Evolutionary conservation across 106 monocot species (phyloP).

Genomic region (Acorus calamus): DNA sequence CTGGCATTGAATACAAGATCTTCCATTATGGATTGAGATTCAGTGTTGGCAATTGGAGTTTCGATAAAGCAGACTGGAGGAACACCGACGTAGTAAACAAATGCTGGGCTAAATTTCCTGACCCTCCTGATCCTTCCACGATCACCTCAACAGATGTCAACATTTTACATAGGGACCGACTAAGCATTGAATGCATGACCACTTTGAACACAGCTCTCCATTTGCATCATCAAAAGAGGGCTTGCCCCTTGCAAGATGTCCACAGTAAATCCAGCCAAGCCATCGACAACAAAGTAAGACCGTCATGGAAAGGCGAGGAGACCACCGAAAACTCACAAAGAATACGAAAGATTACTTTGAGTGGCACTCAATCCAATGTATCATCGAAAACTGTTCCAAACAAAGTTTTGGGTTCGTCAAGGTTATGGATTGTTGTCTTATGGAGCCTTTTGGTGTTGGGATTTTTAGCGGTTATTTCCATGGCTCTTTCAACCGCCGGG

Average conservation of each 20-base stretch:
- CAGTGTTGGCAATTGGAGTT: constrained; percentile 81
- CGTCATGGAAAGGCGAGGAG: neutral
- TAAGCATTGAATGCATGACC: constrained; percentile 79
- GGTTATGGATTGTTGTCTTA: constrained; percentile 55
- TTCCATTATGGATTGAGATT: constrained; percentile 94
- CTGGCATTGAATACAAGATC: constrained; percentile 52
- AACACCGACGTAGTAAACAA: constrained; percentile 59
- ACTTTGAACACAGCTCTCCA: constrained; percentile 72
- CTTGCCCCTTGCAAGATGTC: constrained; percentile 17
- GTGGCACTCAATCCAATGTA: constrained; percentile 8
- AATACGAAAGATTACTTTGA: constrained; percentile 3
- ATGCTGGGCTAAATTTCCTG: constrained; percentile 95
- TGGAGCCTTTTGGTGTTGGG: constrained; percentile 74
- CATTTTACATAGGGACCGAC: constrained; percentile 43
- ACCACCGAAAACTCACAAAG: neutral
- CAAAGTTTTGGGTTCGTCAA: constrained; percentile 10
- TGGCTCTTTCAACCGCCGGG: constrained; percentile 39
- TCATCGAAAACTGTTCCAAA: constrained; percentile 4
- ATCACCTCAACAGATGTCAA: constrained; percentile 26
- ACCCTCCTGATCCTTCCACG: constrained; percentile 66
- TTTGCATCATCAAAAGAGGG: constrained; percentile 61
- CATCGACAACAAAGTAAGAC: neutral
- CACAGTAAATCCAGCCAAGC: neutral
- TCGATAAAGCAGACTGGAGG: constrained; percentile 96
- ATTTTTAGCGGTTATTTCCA: constrained; percentile 51